Evolutionary conservation across 768 basidiomycete genomes (phyloP), one percentile per base, ranked within the genome.

Genomic region (Mycena belliarum): DNA sequence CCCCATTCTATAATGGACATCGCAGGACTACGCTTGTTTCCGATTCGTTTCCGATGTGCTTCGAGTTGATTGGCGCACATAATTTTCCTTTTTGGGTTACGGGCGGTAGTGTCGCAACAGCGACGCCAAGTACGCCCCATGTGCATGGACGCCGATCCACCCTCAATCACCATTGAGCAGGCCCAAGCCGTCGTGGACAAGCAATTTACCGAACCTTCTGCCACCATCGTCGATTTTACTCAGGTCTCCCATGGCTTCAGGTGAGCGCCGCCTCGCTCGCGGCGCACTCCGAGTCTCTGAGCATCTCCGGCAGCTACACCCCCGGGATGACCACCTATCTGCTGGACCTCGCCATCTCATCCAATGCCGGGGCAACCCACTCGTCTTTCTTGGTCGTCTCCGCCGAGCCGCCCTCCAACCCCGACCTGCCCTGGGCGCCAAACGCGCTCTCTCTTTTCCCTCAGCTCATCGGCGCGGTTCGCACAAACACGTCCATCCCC

Each of bases 401-500:
- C 5, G 24, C 45, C 10, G 37, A 50, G 18, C 32, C 55, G 10
- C 59, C 20, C 4, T 6, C 41, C 55, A 26, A 45, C 6, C 38
- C 46, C 4, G 33, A 8, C 12, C 12, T 4, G 33, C 4, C 33
- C 16, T 9, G 21, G 78, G 71, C 63, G 73, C 59, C 74, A 25
- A 78, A 79, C 61, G 51, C 74, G 28, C 73, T 82, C 14, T 62
- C 73, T 3, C 63, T 73, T 7, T 72, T 79, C 47, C 69, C 75
- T 35, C 55, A 66, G 42, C 72, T 84, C 41, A 72, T 82, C 51
- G 52, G 69, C 29, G 70, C 70, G 45, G 80, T 86, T 52, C 73
- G 74, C 35, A 65, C 66, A 4, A 66, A 71, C 37, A 81, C 85
- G 8, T 71, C 74, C 18, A 76, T 87, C 44, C 85, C 87, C 6